Evolutionary conservation across 2,329 filamentous ascomycete species (phyloP).

Genomic region (Periconia sp.): DNA sequence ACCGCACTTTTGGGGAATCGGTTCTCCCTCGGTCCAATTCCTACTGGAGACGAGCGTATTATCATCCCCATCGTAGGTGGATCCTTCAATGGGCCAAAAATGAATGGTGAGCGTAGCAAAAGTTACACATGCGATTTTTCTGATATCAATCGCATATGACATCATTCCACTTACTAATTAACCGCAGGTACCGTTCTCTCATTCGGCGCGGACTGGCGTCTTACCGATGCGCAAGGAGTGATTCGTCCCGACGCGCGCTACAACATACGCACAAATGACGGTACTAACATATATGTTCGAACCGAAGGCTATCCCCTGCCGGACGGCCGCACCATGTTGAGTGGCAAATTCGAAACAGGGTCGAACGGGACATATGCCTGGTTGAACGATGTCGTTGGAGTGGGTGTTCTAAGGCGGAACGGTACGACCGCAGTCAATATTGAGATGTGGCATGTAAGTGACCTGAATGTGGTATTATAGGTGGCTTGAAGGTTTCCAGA

Average conservation of each 20-base stretch:
- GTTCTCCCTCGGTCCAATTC: slow-evolving; percentile 23
- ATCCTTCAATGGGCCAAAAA: slow-evolving; percentile 27
- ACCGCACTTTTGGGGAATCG: slow-evolving; percentile 19
- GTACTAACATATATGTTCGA: slow-evolving; percentile 36
- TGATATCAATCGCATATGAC: not conserved
- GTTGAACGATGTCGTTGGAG: slow-evolving; percentile 41
- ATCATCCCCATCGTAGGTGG: slow-evolving; percentile 35
- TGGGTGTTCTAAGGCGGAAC: slow-evolving; percentile 23
- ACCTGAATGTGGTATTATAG: not conserved
- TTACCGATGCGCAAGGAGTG: slow-evolving; percentile 23
- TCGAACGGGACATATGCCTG: slow-evolving; percentile 36
- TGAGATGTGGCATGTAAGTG: slow-evolving; percentile 25
- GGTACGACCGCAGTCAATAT: slow-evolving; percentile 22
- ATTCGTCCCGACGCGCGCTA: slow-evolving; percentile 42
- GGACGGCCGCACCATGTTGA: slow-evolving; percentile 32
- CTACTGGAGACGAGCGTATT: slow-evolving; percentile 23
- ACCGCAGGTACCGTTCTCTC: slow-evolving; percentile 32
- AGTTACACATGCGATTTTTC: not conserved
- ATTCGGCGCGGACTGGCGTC: slow-evolving; percentile 44
- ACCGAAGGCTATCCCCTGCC: slow-evolving; percentile 32
- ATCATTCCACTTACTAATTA: not conserved
- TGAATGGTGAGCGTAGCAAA: slow-evolving; percentile 20
- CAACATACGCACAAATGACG: slow-evolving; percentile 40
- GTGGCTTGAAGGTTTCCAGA: not conserved
- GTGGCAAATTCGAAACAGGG: slow-evolving; percentile 39